Evolutionary conservation across 2,329 filamentous ascomycete genomes (phyloP), one percentile per base, ranked within the genome.

Genomic region (Talaromyces funiculosus): DNA sequence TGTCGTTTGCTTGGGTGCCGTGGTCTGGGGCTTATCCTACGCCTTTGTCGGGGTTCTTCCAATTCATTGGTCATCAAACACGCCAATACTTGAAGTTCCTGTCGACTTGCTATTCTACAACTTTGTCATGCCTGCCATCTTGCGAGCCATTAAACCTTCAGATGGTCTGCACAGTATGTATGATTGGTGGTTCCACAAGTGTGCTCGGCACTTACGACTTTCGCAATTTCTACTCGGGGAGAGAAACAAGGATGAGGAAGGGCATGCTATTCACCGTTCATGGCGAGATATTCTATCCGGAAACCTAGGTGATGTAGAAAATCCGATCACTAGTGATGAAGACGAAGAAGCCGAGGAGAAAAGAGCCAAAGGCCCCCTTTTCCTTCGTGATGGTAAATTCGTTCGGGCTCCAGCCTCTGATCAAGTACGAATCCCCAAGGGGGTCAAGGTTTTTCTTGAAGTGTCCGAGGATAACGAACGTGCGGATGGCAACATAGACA

Each of bases 21-120:
- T 99, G 16, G 92, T 99, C 0, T 99, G 94, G 94, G 86, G 88
- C n/a, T 80, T 97, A 38, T 83, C 86, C 29, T 84, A 84, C 65
- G 76, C 84, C 4, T 84, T 89, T 45, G 83, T 84, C 2, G 84
- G 81, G 57, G 85, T 99, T 47, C 82, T 99, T 18, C 94, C 94
- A 0, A 90, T 99, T 49, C 90, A 93, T 73, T 97, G 95, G 85
- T 90, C 92, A 2, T 93, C 91, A 0, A 93, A 92, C 64, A 90
- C 96, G 67, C 92, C 94, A 0, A 89, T 96, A 0, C 80, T 97
- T 53, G 94, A 97, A 71, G 97, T 99, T 65, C 94, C 94, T 0
- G 85, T 96, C 63, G 93, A 99, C 70, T 81, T 99, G 1, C 80
- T 99, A 16, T 94, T 97, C 72, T 99, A 97, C 81, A 97, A 97